These are phyloP conservation scores for Microsporum ferrugineum DNA, from an alignment of 2,329 filamentous ascomycete species.

Conservation along the genomic window DNA sequence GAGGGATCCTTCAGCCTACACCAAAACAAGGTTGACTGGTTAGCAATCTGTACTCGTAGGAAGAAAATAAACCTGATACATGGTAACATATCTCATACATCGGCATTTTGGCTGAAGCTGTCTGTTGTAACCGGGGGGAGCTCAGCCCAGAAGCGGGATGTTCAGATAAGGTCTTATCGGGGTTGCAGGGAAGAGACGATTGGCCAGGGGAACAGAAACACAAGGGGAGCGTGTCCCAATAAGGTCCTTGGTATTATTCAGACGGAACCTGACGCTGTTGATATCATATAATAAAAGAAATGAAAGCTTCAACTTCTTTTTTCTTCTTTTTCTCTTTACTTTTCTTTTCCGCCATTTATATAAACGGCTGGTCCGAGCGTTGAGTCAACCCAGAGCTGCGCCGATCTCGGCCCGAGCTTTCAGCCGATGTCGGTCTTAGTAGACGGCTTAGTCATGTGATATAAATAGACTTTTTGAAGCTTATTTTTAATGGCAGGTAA, in stretches of 20 bases:
- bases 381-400: background rate
- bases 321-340: background rate
- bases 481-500: no score
- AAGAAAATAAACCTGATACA: background rate
- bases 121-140: background rate
- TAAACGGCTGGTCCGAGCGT: background rate
- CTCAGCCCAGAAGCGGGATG: background rate
- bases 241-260: background rate
- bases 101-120: slow-evolving; percentile 12
- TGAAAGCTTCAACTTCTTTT: background rate
- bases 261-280: background rate
- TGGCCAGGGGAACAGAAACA: background rate
- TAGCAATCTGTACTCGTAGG: background rate
- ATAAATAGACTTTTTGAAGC: no score
- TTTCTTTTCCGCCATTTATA: background rate
- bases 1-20: slow-evolving; percentile 40
- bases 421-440: background rate
- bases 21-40: slow-evolving; percentile 8
- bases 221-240: background rate
- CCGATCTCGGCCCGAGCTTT: background rate
- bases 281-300: background rate
- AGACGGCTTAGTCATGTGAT: background rate
- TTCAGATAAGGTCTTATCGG: slow-evolving; percentile 1
- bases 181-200: background rate
- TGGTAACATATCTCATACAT: slow-evolving; percentile 11